Evolutionary conservation across 2,329 filamentous ascomycete genomes (phyloP), one percentile per base, ranked within the genome.

Genomic region (Colletotrichum chrysophilum): DNA sequence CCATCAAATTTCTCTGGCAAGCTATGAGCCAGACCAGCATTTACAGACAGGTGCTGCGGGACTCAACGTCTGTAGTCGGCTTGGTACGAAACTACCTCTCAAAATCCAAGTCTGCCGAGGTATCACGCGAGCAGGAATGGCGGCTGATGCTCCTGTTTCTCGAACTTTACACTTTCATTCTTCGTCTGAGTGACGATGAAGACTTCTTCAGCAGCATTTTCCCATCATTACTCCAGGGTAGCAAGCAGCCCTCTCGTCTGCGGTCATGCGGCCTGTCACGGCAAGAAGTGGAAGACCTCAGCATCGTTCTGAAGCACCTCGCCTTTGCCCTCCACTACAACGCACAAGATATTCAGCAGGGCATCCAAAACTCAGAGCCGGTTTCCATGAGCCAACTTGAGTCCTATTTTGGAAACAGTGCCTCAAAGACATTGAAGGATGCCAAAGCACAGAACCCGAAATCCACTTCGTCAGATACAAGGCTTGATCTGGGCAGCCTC

Each of bases 161-260:
- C 7, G 97, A 99, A 80, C 90, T 99, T 1, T 99, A 98, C 82
- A 95, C 94, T 3, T 98, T 98, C 82, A 92, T 98, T 4, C 87
- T 98, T 14, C 94, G 97, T 79, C 92, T 98, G 38, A 98, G 96
- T 82, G 97, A 99, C 79, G 97, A 99, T 78, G 96, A 98, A 78
- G 97, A 99, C 80, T 99, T 99, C 82, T 94, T 98, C 77, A 91
- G 92, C 72, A 89, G 89, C 71, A 85, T 90, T 76, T 86, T 84
- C 52, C 86, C 87, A 30, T 78, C 81, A 70, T 74, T 83, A 34
- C 78, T 86, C 24, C 83, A 84, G n/a, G 82, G 79, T 24, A 84
- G 82, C 64, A 43, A 66, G 5, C 60, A 73, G 14, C 86, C 82
- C 32, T 90, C 88, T 67, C 88, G 87, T 69, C 88, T 89, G 77